phyloP scores from a whole-genome alignment of 768 basidiomycete genomes.

The Serendipita vermifera region DNA sequence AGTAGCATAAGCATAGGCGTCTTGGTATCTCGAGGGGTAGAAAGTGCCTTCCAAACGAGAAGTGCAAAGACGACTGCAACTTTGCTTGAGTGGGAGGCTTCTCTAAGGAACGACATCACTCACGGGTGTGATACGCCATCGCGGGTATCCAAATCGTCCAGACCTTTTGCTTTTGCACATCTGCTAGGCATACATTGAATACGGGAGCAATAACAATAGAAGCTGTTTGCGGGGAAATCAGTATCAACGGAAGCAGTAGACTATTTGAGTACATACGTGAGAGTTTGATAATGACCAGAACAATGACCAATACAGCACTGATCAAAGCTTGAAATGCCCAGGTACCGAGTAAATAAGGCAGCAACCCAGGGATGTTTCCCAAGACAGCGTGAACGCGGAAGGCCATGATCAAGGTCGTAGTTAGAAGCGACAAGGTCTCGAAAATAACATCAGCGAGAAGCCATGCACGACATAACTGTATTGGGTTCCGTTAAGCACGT shows the following conservation, averaged over 20 bases:
- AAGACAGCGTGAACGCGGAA: slow-evolving; percentile 1
- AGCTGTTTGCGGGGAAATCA: not conserved
- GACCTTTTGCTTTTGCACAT: not conserved
- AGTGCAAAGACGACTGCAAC: not conserved
- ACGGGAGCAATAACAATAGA: not conserved
- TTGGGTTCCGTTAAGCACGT: too few species aligned
- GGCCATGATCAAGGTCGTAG: slow-evolving; percentile 1
- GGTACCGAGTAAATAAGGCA: not conserved
- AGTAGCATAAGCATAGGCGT: slow-evolving; percentile 4
- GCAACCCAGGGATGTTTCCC: not conserved
- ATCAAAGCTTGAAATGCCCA: not conserved
- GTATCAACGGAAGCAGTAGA: too few species aligned
- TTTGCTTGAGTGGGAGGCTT: too few species aligned
- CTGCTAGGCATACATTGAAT: not conserved
- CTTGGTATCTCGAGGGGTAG: not conserved
- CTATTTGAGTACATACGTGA: not conserved
- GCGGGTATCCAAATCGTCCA: slow-evolving; percentile 7
- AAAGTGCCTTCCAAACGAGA: not conserved
- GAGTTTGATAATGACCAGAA: not conserved
- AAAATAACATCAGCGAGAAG: not conserved
- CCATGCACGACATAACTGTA: too few species aligned
- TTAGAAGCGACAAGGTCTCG: not conserved
- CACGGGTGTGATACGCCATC: slow-evolving; percentile 1
- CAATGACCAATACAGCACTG: not conserved
- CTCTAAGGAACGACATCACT: not conserved